These are phyloP conservation scores for Aspergillus indologenus DNA, from an alignment of 495 filamentous ascomycete genomes.

Conservation along the genomic window DNA sequence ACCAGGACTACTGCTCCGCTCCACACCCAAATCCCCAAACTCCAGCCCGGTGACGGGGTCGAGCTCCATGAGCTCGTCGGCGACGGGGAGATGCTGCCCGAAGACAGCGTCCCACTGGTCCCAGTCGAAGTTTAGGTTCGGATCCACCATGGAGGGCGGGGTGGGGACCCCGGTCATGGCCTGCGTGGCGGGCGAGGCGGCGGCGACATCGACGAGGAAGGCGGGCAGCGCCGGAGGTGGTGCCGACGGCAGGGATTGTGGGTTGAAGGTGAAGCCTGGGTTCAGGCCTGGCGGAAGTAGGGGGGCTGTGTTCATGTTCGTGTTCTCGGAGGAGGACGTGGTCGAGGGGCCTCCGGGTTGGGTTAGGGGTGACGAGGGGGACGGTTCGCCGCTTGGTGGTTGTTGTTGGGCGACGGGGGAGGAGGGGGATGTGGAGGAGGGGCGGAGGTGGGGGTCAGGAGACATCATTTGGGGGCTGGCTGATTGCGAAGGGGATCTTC, in stretches of 20 bases:
- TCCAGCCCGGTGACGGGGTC: slow-evolving; percentile 42
- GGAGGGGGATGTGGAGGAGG: slow-evolving; percentile 14
- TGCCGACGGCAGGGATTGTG: slow-evolving; percentile 7
- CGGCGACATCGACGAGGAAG: slow-evolving; percentile 24
- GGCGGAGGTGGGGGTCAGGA: slow-evolving; percentile 4
- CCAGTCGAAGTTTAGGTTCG: slow-evolving; percentile 48
- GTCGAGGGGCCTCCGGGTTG: slow-evolving; percentile 20
- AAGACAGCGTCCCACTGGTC: slow-evolving; percentile 53
- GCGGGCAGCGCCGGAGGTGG: slow-evolving; percentile 8
- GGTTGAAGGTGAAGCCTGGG: slow-evolving; percentile 10
- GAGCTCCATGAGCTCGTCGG: slow-evolving; percentile 46
- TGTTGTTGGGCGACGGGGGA: slow-evolving; percentile 18
- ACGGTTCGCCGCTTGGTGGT: not conserved
- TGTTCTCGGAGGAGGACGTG: not conserved
- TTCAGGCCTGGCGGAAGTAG: not conserved
- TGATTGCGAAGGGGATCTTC: not conserved
- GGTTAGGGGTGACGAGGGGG: slow-evolving; percentile 6
- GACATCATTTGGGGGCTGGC: not conserved
- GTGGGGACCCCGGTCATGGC: slow-evolving; percentile 29
- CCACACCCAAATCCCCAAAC: slow-evolving; percentile 29
- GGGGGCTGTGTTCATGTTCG: not conserved
- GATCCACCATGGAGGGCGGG: slow-evolving; percentile 44
- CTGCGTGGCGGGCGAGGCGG: slow-evolving; percentile 20
- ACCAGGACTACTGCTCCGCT: slow-evolving; percentile 2
- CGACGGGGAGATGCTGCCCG: slow-evolving; percentile 45